phyloP scores from a whole-genome alignment of 495 filamentous ascomycete genomes.

The Penicillium turbatum region DNA sequence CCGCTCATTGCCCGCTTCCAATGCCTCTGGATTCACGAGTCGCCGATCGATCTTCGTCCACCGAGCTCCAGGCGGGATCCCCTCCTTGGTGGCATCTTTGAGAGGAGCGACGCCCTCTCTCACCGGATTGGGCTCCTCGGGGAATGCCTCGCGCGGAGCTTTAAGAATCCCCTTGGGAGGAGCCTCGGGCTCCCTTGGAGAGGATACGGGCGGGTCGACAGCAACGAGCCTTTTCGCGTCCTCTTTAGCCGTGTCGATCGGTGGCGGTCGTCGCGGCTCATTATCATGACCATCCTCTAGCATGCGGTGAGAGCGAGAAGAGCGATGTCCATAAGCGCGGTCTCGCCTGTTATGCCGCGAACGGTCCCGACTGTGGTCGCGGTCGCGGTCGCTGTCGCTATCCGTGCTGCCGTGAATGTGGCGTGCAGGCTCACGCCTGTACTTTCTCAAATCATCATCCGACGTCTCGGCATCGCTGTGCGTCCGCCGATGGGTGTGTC shows the following conservation, averaged over 20 bases:
- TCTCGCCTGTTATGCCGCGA: slow-evolving; percentile 10
- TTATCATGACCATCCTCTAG: slow-evolving; percentile 14
- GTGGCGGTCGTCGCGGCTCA: slow-evolving; percentile 10
- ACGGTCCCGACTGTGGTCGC: slow-evolving; percentile 14
- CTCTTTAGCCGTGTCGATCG: slow-evolving; percentile 18
- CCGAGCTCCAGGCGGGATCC: slow-evolving; percentile 70
- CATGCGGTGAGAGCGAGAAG: slow-evolving; percentile 25
- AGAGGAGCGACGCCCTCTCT: slow-evolving; percentile 84
- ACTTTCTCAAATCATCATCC: slow-evolving; percentile 38
- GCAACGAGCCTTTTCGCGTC: slow-evolving; percentile 25
- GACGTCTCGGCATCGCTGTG: slow-evolving; percentile 32
- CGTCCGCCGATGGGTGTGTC: slow-evolving; percentile 27
- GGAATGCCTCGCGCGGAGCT: slow-evolving; percentile 67
- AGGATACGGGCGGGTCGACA: slow-evolving; percentile 24
- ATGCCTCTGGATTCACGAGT: slow-evolving; percentile 76
- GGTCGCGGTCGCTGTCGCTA: slow-evolving; percentile 18
- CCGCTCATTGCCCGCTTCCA: slow-evolving; percentile 71
- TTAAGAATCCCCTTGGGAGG: slow-evolving; percentile 70
- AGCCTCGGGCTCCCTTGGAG: slow-evolving; percentile 33
- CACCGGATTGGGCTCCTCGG: slow-evolving; percentile 71
- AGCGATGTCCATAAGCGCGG: slow-evolving; percentile 15
- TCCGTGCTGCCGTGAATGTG: slow-evolving; percentile 26
- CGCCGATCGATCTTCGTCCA: slow-evolving; percentile 88
- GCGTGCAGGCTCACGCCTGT: slow-evolving; percentile 29
- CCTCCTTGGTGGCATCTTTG: slow-evolving; percentile 70